Percentiles rank a stretch among this genome's conserved stretches.
phyloP scores from a whole-genome alignment of 352 stramenopile species.

The Phytophthora hibernalis region DNA sequence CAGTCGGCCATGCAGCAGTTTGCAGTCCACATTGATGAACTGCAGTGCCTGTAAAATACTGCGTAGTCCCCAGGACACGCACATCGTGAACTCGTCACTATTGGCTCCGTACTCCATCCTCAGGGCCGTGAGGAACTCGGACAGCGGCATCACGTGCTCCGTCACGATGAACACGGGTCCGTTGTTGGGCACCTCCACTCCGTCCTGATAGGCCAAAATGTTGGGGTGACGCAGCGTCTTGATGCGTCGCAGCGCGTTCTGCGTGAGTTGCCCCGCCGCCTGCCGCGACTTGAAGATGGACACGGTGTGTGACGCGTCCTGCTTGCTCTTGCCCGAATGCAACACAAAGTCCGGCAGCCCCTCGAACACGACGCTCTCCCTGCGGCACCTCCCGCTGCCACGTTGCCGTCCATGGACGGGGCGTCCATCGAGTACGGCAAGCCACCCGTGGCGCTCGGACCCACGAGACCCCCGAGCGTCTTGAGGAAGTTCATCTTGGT shows the following conservation, averaged over 20 bases:
- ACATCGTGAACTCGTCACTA: constrained; percentile 83
- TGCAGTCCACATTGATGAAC: constrained; percentile 95
- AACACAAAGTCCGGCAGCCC: constrained; percentile 84
- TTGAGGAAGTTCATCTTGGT: constrained; percentile 89
- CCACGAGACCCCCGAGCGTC: constrained; percentile 79
- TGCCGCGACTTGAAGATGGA: constrained; percentile 95
- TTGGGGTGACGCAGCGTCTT: constrained; percentile 96
- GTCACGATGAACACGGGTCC: constrained; percentile 95
- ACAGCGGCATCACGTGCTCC: constrained; percentile 92
- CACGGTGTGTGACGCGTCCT: constrained; percentile 75
- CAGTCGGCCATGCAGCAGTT: constrained; percentile 93
- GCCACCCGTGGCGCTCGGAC: constrained; percentile 68
- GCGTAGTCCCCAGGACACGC: constrained; percentile 93
- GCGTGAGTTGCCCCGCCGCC: constrained; percentile 71
- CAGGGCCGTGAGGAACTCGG: constrained; percentile 87
- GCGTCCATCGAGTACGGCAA: constrained; percentile 74
- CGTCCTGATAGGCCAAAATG: constrained; percentile 91
- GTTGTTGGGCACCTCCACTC: constrained; percentile 74
- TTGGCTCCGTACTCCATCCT: constrained; percentile 61
- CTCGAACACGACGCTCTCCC: constrained; percentile 63
- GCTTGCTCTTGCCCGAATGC: constrained; percentile 87
- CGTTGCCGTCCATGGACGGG: constrained; percentile 41
- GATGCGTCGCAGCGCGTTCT: constrained; percentile 92
- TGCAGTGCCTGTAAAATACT: constrained; percentile 93
- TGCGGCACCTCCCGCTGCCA: constrained; percentile 46